Evolutionary conservation across 768 basidiomycete species (phyloP), one percentile per base, ranked within the genome.

Genomic region (Serendipita sp.): DNA sequence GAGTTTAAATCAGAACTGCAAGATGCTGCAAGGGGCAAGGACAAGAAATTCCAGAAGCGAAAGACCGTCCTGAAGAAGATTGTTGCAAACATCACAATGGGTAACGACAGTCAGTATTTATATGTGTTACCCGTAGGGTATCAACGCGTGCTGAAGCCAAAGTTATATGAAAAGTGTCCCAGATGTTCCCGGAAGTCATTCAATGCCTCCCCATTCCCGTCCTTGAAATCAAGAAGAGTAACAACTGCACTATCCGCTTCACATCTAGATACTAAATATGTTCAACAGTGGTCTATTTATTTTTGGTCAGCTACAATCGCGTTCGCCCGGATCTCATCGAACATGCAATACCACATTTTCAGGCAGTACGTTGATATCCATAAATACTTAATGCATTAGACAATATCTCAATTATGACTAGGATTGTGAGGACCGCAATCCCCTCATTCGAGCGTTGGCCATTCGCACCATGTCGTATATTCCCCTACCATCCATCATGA

Each of bases 401-500:
- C 1, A 8, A 15, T 60, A 44, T 38, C 63, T 68, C 45, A 56
- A 52, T n/a, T 44, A 18, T 35, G 63, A 7, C 48, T 23, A 98
- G 95, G 95, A 98, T 73, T 96, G 92, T 70, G 88, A 85, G 70
- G 95, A 98, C 72, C 84, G 89, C 52, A 98, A 98, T 73, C 95
- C 96, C 10, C 85, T 99, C 56, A 92, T 99, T 65, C 89, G 96
- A 41, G 96, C 95, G 15, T 79, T 99, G 52, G 93, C 96, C 18
- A 94, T 99, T 70, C 89, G 96, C 47, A 99, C 96, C 11, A 98
- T 99, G 95, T 95, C 96, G 4, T 97, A 96, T 72, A 98, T 99
- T 70, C 91, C 93, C 41, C 86, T 96, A 28, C 88, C 93, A 7
- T 79, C 85, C 60, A 91, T 97, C 67, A 86, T 86, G 11, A 87